These are phyloP conservation scores for Volvox africanus DNA, from an alignment of 139 green algal species.

Conservation along the genomic window DNA sequence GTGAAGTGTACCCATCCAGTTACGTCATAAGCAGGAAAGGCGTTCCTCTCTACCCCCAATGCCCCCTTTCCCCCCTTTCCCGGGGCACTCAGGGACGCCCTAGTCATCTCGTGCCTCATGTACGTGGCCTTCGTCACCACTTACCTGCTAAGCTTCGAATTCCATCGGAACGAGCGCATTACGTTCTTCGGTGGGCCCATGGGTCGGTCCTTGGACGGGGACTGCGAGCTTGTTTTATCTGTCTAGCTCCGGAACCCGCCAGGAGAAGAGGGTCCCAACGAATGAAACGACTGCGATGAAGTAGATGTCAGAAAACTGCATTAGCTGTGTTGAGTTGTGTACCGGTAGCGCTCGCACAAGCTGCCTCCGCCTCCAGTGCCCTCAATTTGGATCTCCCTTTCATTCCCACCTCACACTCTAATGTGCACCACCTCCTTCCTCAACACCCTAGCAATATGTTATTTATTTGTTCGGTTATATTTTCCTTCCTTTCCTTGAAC, in stretches of 20 bases:
- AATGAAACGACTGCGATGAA: not conserved
- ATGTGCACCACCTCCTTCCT: too few species aligned
- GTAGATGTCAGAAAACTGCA: not conserved
- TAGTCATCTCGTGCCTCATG: not conserved
- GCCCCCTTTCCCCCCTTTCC: not conserved
- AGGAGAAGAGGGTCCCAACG: not conserved
- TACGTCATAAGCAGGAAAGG: too few species aligned
- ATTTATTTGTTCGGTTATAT: too few species aligned
- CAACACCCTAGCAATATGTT: too few species aligned
- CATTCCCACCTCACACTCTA: too few species aligned
- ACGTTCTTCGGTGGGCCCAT: not conserved
- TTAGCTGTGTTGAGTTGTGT: not conserved
- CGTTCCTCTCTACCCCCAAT: not conserved
- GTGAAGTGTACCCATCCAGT: too few species aligned
- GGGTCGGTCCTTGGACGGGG: not conserved
- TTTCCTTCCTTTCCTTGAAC: too few species aligned
- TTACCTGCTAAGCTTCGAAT: not conserved
- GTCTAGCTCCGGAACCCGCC: not conserved
- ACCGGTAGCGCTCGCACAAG: not conserved
- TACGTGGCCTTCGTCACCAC: slow-evolving; percentile 31
- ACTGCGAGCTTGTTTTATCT: not conserved
- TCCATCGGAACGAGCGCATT: not conserved
- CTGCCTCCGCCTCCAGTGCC: too few species aligned
- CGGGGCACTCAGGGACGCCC: not conserved
- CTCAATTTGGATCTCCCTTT: too few species aligned